Base-by-base conservation (phyloP, 2,329 filamentous ascomycete genomes). In the Elsinoe fawcettii region DNA sequence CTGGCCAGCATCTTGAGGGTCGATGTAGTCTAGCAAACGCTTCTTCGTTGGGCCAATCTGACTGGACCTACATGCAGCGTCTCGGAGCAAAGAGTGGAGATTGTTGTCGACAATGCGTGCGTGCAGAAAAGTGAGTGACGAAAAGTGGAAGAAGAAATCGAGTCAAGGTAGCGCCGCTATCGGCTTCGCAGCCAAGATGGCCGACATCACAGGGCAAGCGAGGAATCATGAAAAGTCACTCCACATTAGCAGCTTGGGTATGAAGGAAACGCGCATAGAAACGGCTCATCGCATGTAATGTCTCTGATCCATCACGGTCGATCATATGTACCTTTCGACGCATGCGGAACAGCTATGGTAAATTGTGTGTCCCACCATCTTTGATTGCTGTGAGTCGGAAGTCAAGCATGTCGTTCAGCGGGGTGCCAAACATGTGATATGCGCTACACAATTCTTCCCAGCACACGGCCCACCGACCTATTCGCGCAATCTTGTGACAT, bases 131-230 rank as follows among this genome's bases (percentile, higher is more conserved):
- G 30, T 8, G 12, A 14, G 49, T 53, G 49, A 53, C 49, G 49
- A 53, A 53, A 53, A 47, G 32, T 43, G 43, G n/a, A 34, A 49
- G 22, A 20, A 56, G 54, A 56, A 34, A 32, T 56, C 41, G 54
- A 56, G 54, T 56, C 54, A 56, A 56, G 9, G 20, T 37, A 47
- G 4, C 54, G 54, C 54, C 54, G 54, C 54, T 56, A 56, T 56
- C 54, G 54, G 54, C 54, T 30, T 41, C n/a, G 16, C 11, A 22
- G 53, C 53, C 36, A 55, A 55, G 53, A 27, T 30, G n/a, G 53
- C 23, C 32, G 36, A 54, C 47, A 51, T 51, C 47, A 34, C 47
- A 8, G 41, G 5, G 27, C 41, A 25, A 18, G n/a, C 41, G 18
- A 46, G 41, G n/a, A 25, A 46, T 12, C 41, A 46, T 25, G 18